Conservation (phyloP, 495 filamentous ascomycete species). For the Platismatia glauca region DNA sequence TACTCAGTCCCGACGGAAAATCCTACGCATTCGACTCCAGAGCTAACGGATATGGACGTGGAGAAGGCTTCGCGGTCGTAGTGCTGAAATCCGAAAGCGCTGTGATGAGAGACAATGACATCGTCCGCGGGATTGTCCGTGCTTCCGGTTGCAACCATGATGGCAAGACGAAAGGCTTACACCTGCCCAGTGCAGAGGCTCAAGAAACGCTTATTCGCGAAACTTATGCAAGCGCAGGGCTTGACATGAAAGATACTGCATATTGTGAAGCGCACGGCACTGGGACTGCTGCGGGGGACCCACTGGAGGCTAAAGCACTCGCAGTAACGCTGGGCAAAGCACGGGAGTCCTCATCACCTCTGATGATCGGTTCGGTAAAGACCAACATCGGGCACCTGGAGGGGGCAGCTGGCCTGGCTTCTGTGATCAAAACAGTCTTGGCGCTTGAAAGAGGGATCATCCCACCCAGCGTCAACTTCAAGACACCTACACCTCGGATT, state of each 20-base stretch:
- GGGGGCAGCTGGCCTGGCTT: slow-evolving; percentile 41
- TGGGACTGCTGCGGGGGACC: slow-evolving; percentile 44
- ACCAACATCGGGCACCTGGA: slow-evolving; percentile 50
- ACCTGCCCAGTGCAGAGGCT: slow-evolving; percentile 31
- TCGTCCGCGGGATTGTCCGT: slow-evolving; percentile 30
- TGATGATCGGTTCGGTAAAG: slow-evolving; percentile 46
- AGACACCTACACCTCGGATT: slow-evolving; percentile 33
- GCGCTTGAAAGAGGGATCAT: slow-evolving; percentile 40
- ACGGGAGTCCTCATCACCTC: slow-evolving; percentile 3
- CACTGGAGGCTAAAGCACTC: slow-evolving; percentile 35
- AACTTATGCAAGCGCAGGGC: slow-evolving; percentile 31
- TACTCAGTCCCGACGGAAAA: slow-evolving; percentile 28
- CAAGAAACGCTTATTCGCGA: slow-evolving; percentile 37
- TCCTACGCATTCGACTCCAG: slow-evolving; percentile 17
- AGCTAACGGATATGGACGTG: slow-evolving; percentile 38
- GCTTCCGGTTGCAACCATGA: slow-evolving; percentile 37
- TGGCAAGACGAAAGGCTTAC: slow-evolving; percentile 40
- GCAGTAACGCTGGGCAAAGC: slow-evolving; percentile 16
- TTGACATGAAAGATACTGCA: slow-evolving; percentile 28
- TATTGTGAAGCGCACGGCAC: slow-evolving; percentile 46
- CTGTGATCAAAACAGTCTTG: slow-evolving; percentile 43
- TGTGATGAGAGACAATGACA: slow-evolving; percentile 36
- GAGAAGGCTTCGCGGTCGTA: slow-evolving; percentile 37
- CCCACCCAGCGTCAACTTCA: slow-evolving; percentile 42
- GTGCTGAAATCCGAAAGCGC: slow-evolving; percentile 33